A percentile compares a stretch with the other conserved stretches of the same genome.
These are phyloP conservation scores for Agroathelia rolfsii DNA, from an alignment of 1,284 basidiomycete genomes.

Conservation along the genomic window DNA sequence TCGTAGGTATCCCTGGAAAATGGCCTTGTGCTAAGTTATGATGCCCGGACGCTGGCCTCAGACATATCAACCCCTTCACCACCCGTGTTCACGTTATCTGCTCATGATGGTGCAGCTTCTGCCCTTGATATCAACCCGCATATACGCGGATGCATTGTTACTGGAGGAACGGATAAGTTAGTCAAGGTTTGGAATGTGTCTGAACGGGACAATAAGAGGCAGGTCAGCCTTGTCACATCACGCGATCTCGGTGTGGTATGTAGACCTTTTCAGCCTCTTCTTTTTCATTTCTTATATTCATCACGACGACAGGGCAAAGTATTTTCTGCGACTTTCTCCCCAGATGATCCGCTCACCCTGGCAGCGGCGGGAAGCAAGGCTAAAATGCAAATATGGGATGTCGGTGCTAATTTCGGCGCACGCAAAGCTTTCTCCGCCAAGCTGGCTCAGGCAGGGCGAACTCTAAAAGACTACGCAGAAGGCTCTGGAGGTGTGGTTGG, in stretches of 20 bases:
- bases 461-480: slow-evolving; percentile 41
- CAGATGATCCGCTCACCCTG: slow-evolving; percentile 89
- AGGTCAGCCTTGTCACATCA: slow-evolving; percentile 82
- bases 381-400: slow-evolving; percentile 91
- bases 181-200: slow-evolving; percentile 93
- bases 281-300: slow-evolving; percentile 5
- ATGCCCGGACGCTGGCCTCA: slow-evolving; percentile 74
- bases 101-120: slow-evolving; percentile 92
- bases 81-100: slow-evolving; percentile 82
- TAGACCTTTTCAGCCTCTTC: slow-evolving; percentile 15
- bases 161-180: slow-evolving; percentile 88
- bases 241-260: slow-evolving; percentile 89
- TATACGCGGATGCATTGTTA: slow-evolving; percentile 84
- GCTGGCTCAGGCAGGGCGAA: slow-evolving; percentile 58
- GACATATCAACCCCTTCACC: slow-evolving; percentile 50
- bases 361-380: slow-evolving; percentile 93
- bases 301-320: slow-evolving; percentile 74
- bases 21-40: slow-evolving; percentile 86
- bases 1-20: slow-evolving; percentile 84
- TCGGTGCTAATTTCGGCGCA: slow-evolving; percentile 68
- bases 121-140: slow-evolving; percentile 88
- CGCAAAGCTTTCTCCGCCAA: slow-evolving; percentile 73
- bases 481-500: slow-evolving; percentile 57
- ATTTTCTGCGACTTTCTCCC: slow-evolving; percentile 85
- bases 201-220: slow-evolving; percentile 59